Evolutionary conservation across 495 filamentous ascomycete genomes (phyloP).

Genomic region (Penicillium bialowiezense): DNA sequence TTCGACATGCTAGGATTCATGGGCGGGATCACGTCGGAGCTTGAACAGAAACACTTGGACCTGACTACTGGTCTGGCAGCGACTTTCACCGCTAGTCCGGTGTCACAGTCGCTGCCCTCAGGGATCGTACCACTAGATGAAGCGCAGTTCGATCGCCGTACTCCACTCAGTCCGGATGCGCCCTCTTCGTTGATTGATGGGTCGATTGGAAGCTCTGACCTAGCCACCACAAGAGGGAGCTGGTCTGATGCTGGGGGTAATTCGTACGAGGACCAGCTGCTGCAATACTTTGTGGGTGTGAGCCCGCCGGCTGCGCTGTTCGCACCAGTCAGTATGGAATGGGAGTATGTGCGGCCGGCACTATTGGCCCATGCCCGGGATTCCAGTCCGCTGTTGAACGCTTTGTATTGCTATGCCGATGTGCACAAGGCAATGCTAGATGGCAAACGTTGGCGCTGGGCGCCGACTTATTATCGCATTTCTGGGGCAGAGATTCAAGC

Average conservation of each 20-base stretch:
- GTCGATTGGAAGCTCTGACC: slow-evolving; percentile 18
- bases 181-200: slow-evolving; percentile 15
- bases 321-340: slow-evolving; percentile 33
- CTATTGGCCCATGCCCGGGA: slow-evolving; percentile 26
- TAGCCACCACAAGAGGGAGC: slow-evolving; percentile 13
- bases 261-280: slow-evolving; percentile 34
- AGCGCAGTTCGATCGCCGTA: slow-evolving; percentile 10
- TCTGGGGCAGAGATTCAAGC: slow-evolving; percentile 35
- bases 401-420: slow-evolving; percentile 38
- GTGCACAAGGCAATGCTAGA: slow-evolving; percentile 28
- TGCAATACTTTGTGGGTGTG: slow-evolving; percentile 31
- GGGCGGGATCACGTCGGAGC: slow-evolving; percentile 37
- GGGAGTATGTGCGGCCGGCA: slow-evolving; percentile 31
- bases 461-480: slow-evolving; percentile 31
- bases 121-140: slow-evolving; percentile 7
- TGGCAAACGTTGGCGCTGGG: slow-evolving; percentile 32
- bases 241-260: slow-evolving; percentile 19
- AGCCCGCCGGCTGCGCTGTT: slow-evolving; percentile 37
- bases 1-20: slow-evolving; percentile 44
- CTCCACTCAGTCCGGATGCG: slow-evolving; percentile 15
- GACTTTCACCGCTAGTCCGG: slow-evolving; percentile 11
- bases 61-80: slow-evolving; percentile 26
- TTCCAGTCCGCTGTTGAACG: slow-evolving; percentile 28
- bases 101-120: slow-evolving; percentile 11
- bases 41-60: slow-evolving; percentile 39